A percentile compares a stretch with the other conserved stretches of the same genome.
These are phyloP conservation scores for Gracilaria caudata DNA, from an alignment of 23 red algal genomes.

Conservation along the genomic window DNA sequence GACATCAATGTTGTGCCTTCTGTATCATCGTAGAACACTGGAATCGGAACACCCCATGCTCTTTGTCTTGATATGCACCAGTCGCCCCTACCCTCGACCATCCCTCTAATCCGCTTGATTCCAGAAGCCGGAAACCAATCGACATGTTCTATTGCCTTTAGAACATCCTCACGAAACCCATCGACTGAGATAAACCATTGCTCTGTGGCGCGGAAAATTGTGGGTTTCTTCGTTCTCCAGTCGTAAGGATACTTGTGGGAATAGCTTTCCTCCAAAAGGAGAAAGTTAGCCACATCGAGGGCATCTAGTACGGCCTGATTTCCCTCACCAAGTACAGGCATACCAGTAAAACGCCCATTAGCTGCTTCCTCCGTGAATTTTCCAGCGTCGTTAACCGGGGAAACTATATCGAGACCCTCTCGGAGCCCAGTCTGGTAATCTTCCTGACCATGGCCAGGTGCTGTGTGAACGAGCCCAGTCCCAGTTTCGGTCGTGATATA, in stretches of 20 bases:
- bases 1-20: slow-evolving; percentile 74
- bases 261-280: slow-evolving; percentile 92
- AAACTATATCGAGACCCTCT: slow-evolving; percentile 82
- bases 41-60: slow-evolving; percentile 97
- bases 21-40: slow-evolving; percentile 92
- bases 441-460: slow-evolving; percentile 96
- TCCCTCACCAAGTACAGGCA: slow-evolving; percentile 89
- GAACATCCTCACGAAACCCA: slow-evolving; percentile 79
- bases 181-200: slow-evolving; percentile 98
- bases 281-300: slow-evolving; percentile 37
- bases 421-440: slow-evolving; percentile 92
- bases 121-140: slow-evolving; percentile 81
- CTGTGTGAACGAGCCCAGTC: slow-evolving; percentile 98
- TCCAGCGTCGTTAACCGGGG: slow-evolving; percentile 92
- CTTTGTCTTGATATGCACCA: slow-evolving; percentile 99
- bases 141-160: slow-evolving; percentile 74
- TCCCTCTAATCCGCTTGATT: slow-evolving; percentile 78
- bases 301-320: slow-evolving; percentile 73
- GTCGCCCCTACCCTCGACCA: slow-evolving; percentile 90
- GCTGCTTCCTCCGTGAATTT: slow-evolving; percentile 90
- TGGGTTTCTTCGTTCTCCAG: slow-evolving; percentile 98
- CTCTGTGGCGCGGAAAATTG: slow-evolving; percentile 95
- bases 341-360: slow-evolving; percentile 72
- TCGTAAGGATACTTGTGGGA: slow-evolving; percentile 99
- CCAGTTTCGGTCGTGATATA: slow-evolving; percentile 97